Evolutionary conservation across 108 stramenopile genomes (phyloP), one percentile per base, ranked within the genome.

Genomic region (Nannochloropsis gaditana): DNA sequence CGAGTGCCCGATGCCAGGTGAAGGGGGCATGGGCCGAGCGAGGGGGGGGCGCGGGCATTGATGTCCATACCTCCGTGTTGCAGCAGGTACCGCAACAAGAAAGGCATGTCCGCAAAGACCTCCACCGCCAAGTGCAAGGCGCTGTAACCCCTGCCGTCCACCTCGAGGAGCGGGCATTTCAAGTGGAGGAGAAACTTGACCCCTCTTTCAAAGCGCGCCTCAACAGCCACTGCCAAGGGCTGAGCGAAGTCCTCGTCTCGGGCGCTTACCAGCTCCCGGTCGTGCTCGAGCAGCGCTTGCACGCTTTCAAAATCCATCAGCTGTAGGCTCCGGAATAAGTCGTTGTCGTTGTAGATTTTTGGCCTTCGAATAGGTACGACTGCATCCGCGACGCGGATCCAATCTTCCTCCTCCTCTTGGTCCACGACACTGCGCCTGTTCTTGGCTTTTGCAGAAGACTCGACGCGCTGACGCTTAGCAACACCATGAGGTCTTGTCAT

Each of bases 231-330:
- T n/a, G 59, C 59, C 59, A 73, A 73, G 59, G 59, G 59, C 59
- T 73, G 59, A 6, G 59, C 59, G 59, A 73, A 73, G 2, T 73
- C 59, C 59, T 73, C 59, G 59, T 73, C 59, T 73, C 59, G 15
- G n/a, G 59, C 15, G 5, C 15, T n/a, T n/a, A 73, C n/a, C 59
- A 73, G 8, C 59, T 73, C 59, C 19, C 2, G 59, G 59, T 73
- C 59, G n/a, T 73, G n/a, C 15, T 73, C 59, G n/a, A 73, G 59
- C 59, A 73, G n/a, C 19, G 59, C 59, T n/a, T 73, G 59, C 15
- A n/a, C 59, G n/a, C 59, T 73, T 73, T 73, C 59, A 73, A 73
- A 73, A n/a, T 73, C 59, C 59, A 73, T 73, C 19, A 73, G 59
- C n/a, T 73, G 59, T 73, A 73, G 59, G n/a, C 19, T n/a, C 3